phyloP scores from a whole-genome alignment of 83 land plant genomes.

The Diphasiastrum complanatum region DNA sequence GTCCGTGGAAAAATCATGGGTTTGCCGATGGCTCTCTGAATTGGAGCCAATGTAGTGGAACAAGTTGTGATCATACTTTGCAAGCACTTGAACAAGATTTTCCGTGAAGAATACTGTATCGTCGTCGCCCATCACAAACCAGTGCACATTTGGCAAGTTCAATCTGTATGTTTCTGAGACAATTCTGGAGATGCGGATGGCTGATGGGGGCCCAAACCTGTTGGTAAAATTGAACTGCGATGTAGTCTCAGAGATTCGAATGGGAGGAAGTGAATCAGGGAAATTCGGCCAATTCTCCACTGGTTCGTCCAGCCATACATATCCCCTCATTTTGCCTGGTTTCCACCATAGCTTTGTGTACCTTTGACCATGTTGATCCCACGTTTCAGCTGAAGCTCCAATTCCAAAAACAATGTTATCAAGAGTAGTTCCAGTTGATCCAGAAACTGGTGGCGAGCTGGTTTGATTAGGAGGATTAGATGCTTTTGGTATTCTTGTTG shows the following conservation, averaged over 20 bases:
- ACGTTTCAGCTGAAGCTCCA: too few species aligned
- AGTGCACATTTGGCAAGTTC: constrained; percentile 25
- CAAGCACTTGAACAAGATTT: constrained; percentile 38
- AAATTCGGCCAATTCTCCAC: too few species aligned
- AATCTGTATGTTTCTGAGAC: constrained; percentile 34
- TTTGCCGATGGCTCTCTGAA: constrained; percentile 54
- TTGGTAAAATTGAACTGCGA: constrained; percentile 45
- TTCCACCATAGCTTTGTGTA: too few species aligned
- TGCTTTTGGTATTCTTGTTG: too few species aligned
- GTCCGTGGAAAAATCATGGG: constrained; percentile 31
- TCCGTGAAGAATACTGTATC: constrained; percentile 54
- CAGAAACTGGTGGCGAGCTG: too few species aligned
- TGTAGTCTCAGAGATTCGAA: constrained; percentile 38
- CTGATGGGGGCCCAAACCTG: constrained; percentile 37
- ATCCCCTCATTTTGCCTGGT: too few species aligned
- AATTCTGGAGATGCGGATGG: constrained; percentile 45
- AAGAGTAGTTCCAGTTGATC: too few species aligned
- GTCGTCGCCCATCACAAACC: constrained; percentile 68
- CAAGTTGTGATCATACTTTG: constrained; percentile 42
- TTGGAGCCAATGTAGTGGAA: constrained; percentile 46
- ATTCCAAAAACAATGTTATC: too few species aligned
- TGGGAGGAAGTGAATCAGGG: constrained; percentile 8
- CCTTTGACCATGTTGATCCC: too few species aligned
- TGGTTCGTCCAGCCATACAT: too few species aligned
- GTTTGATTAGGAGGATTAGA: too few species aligned